Base-by-base conservation (phyloP, 225 moss, liverwort and hornwort species). In the Physcomitrellopsis africana region DNA sequence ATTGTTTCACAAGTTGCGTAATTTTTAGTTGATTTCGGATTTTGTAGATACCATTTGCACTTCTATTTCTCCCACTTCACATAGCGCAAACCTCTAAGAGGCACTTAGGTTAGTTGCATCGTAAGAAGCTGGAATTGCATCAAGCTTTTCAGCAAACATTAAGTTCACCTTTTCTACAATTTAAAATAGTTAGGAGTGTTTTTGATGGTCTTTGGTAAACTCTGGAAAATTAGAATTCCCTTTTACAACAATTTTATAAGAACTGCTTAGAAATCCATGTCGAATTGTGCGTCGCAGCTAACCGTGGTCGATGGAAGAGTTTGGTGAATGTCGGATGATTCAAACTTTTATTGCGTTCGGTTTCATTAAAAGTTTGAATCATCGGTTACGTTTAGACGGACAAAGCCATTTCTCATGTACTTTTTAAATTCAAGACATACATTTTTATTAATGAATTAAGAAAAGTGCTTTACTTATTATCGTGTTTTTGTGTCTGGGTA, bases 401-500 rank as follows among this genome's bases (percentile, higher is more conserved):
- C 29, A 29, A 29, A 29, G 29, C 4, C 29, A 2, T 29, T 29
- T 2, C 29, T 29, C 29, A 1, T 29, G 29, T 29, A 29, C 29
- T 29, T 29, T 4, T 29, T 29, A 26, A 17, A 9, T 19, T 4
- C 1, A 65, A 17, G 46, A 67, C 46, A 45, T 8, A 3, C 12
- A 20, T 9, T 16, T 17, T 67, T 45, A 8, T 44, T 26, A 16
- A 69, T n/a, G 22, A 70, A 47, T 56, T 72, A 48, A 68, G 56
- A 16, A 14, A 43, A 23, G 37, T 73, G 29, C 44, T 53, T 19
- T 66, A 67, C 32, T 77, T 66, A 7, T 66, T 71, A 71, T 75
- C 32, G 44, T 69, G 27, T 67, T 58, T 65, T 41, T 22, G 71
- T 70, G 47, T 59, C 41, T 65, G 68, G 46, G 45, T 79, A 51